phyloP scores from a whole-genome alignment of 805 yeast genomes.

The Suhomyces vadensis region DNA sequence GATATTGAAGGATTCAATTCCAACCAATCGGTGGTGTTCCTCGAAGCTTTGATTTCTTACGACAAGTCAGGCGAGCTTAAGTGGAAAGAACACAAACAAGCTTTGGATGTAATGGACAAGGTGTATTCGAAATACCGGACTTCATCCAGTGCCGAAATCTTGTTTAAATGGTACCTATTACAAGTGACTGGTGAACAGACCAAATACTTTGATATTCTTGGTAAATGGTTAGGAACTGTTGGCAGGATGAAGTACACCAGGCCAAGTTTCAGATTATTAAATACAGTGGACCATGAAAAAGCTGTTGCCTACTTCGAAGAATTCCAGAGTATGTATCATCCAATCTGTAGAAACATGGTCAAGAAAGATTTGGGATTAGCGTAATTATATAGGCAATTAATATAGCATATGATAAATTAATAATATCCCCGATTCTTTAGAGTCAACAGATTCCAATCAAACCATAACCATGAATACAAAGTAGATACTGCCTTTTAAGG shows the following conservation, averaged over 20 bases:
- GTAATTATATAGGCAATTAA: not conserved
- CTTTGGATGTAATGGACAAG: conserved; percentile 34
- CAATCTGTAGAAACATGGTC: conserved; percentile 56
- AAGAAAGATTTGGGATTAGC: conserved; percentile 67
- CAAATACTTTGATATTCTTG: conserved; percentile 52
- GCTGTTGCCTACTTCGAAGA: conserved; percentile 27
- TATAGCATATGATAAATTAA: too few relatives aligned
- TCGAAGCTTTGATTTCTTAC: conserved; percentile 62
- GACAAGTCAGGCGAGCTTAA: conserved; percentile 41
- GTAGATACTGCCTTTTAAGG: too few relatives aligned
- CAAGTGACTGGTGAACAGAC: conserved; percentile 55
- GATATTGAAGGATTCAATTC: conserved; percentile 66
- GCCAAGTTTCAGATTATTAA: conserved; percentile 32
- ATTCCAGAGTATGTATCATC: conserved; percentile 29
- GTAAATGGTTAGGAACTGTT: conserved; percentile 47
- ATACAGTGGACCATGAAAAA: conserved; percentile 24
- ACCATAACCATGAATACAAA: too few relatives aligned
- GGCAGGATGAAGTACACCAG: conserved; percentile 41
- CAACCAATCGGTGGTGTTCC: conserved; percentile 75
- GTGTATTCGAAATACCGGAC: conserved; percentile 42
- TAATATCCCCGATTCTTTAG: too few relatives aligned
- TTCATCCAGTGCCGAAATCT: conserved; percentile 76
- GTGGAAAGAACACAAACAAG: conserved; percentile 38
- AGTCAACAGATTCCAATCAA: too few relatives aligned
- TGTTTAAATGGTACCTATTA: conserved; percentile 73